Evolutionary conservation across 2,329 filamentous ascomycete species (phyloP), one percentile per base, ranked within the genome.

Genomic region (Nothophoma quercina): DNA sequence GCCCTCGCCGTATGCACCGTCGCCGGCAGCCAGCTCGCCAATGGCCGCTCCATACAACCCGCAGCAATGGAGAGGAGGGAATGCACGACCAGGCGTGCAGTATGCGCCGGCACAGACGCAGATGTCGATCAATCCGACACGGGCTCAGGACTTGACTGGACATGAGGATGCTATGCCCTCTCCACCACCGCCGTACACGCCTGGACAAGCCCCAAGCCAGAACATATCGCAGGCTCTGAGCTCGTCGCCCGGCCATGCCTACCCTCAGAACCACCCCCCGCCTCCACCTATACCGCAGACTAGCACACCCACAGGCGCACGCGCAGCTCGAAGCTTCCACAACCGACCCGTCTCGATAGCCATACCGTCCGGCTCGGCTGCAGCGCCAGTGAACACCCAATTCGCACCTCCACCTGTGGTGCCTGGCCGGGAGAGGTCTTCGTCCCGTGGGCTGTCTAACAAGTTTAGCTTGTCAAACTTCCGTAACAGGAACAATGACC

Each of bases 91-190:
- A 7, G 70, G 71, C 52, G 77, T 75, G 16, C 64, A 67, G 48
- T 71, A 74, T 63, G 59, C 73, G 16, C 71, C 70, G 22, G 43
- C 73, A 71, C 50, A 74, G 72, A 68, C 52, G 49, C 70, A 69
- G 47, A 62, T 59, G 56, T 62, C 56, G 25, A 62, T 45, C 40
- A 68, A 63, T 41, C 65, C 63, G 30, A 56, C 43, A 16, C 70
- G 71, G 30, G 69, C 73, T 15, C 61, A 69, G 48, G 76, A 79
- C 25, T 57, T 75, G 7, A 78, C 77, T 15, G 50, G 79, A 76
- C 44, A 80, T 79, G 78, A 79, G 80, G 78, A 76, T 47, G 70
- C 75, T 26, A 78, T 80, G 77, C 78, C 78, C 32, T 80, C 78
- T 39, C 79, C 79, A 28, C 78, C 79, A 30, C 79, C 79, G 15